Base-by-base conservation (phyloP, 164 flowering plant genomes). In the Malania oleifera region DNA sequence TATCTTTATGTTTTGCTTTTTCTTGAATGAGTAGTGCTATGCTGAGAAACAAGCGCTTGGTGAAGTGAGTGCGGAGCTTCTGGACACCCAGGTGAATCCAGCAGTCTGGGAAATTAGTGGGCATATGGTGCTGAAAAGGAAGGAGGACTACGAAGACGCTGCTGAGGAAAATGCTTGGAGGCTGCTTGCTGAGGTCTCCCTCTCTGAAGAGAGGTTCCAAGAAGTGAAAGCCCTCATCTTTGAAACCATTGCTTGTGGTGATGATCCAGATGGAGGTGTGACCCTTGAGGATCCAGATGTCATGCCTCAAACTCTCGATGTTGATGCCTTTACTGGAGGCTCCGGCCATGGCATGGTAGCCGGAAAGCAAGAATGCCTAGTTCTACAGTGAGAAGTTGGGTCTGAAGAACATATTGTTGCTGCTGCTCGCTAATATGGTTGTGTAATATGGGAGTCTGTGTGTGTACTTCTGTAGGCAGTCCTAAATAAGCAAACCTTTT, bases 71-170 rank as follows among this genome's bases (percentile, higher is more conserved):
- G 9, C 78, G 0, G 85, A 84, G 61, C 77, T 84, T 22, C 73
- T 82, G 39, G 84, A 82, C 64, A 82, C 90, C 23, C 86, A 84
- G 55, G 90, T 82, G 71, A 84, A 84, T 56, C 89, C 86, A 11
- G 89, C 86, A 15, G 86, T 79, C 23, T 83, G 89, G 89, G 89
- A 81, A 57, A 82, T 84, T 20, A 84, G 90, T 65, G 90, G 90
- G 18, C 85, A 84, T 48, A 82, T 84, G 77, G 90, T 84, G 54
- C 50, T 84, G 52, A 84, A 82, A 69, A 71, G 85, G 70, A 84
- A 67, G 60, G 52, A 73, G 54, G 84, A 80, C 66, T 83, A 66
- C 31, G 76, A 82, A 12, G 79, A 69, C 48, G 81, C 85, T 19
- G 73, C 82, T 5, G 82, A 78, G 65, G 80, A 62, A 49, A 82